Base-by-base conservation (phyloP, 225 moss, liverwort and hornwort genomes). In the Neckera pumila region DNA sequence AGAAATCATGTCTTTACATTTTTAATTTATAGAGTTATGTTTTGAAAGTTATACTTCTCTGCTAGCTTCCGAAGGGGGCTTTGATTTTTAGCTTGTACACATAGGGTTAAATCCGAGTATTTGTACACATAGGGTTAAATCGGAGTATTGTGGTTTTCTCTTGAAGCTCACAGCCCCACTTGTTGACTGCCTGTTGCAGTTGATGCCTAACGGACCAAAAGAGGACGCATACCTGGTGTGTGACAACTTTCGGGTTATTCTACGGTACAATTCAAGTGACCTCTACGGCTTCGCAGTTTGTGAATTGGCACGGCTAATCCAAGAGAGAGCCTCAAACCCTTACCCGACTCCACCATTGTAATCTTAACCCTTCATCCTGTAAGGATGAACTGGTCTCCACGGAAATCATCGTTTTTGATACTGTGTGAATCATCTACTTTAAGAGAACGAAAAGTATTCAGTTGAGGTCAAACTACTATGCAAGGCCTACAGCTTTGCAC, bases 231-330 rank as follows among this genome's bases (percentile, higher is more conserved):
- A 91, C 86, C 80, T 96, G 30, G 95, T 96, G 40, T 96, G 95
- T 88, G 64, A 93, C 78, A 96, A 96, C 87, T 96, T 96, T 86
- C 92, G 77, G 72, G 92, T 93, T 10, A 86, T 96, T 80, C 80
- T 96, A 54, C 91, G 90, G 45, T 96, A 96, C 89, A 96, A 96
- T 84, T 6, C 87, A 25, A 92, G 90, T 62, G 73, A 85, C 40
- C 90, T 95, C 9, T 96, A 96, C 73, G 92, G 91, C 73, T 92
- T 95, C 43, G 93, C 96, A 6, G 94, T 96, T 3, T 94, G 93
- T 87, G 93, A 96, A 85, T 85, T 96, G 89, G 94, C 96, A 54
- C 91, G 94, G 42, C 86, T 91, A 70, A 93, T 96, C 43, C 92
- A 93, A 80, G 92, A 93, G 86, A 87, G 93, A 89, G 82, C 90